A percentile compares a stretch with the other conserved stretches of the same genome.
These are phyloP conservation scores for Salinomyces thailandicus DNA, from an alignment of 2,329 filamentous ascomycete species.

Conservation along the genomic window DNA sequence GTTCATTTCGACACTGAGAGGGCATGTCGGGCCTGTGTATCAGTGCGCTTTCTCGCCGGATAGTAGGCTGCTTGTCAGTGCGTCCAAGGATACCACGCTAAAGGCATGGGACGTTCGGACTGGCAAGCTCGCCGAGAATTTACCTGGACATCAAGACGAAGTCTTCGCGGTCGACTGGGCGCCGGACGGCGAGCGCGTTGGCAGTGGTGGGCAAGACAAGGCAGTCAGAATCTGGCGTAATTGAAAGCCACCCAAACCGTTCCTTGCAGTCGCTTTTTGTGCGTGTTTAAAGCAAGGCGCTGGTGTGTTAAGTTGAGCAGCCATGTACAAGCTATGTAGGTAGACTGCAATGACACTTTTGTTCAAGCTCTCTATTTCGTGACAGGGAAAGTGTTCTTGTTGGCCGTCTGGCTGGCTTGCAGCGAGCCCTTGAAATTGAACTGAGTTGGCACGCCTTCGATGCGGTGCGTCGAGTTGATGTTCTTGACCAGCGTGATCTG, in stretches of 20 bases:
- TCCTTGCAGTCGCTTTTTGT: not conserved
- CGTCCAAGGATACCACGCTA: slow-evolving; percentile 82
- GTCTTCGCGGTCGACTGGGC: slow-evolving; percentile 95
- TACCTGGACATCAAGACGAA: slow-evolving; percentile 85
- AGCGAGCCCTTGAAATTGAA: slow-evolving; percentile 59
- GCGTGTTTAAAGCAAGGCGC: slow-evolving; percentile 3
- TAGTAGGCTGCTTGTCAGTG: slow-evolving; percentile 76
- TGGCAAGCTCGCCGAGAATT: slow-evolving; percentile 68
- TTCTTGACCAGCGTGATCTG: slow-evolving; percentile 85
- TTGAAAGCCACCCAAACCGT: slow-evolving; percentile 21
- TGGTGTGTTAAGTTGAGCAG: slow-evolving; percentile 3
- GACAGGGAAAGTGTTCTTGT: slow-evolving; percentile 22
- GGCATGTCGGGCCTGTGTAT: slow-evolving; percentile 85
- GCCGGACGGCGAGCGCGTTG: slow-evolving; percentile 77
- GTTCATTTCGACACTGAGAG: slow-evolving; percentile 78
- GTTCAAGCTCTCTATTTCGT: slow-evolving; percentile 12
- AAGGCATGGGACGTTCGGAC: slow-evolving; percentile 91
- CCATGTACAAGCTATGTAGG: slow-evolving; percentile 1
- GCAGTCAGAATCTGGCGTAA: slow-evolving; percentile 55
- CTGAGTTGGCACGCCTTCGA: slow-evolving; percentile 62
- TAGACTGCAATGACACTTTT: slow-evolving; percentile 1
- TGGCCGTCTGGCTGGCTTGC: slow-evolving; percentile 34
- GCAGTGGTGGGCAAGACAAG: slow-evolving; percentile 89
- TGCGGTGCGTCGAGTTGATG: slow-evolving; percentile 73
- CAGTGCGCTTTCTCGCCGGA: slow-evolving; percentile 89